Percentiles rank a stretch among this genome's conserved stretches.
phyloP scores from a whole-genome alignment of 257 asterid genomes.

The Solanum pinnatisectum region DNA sequence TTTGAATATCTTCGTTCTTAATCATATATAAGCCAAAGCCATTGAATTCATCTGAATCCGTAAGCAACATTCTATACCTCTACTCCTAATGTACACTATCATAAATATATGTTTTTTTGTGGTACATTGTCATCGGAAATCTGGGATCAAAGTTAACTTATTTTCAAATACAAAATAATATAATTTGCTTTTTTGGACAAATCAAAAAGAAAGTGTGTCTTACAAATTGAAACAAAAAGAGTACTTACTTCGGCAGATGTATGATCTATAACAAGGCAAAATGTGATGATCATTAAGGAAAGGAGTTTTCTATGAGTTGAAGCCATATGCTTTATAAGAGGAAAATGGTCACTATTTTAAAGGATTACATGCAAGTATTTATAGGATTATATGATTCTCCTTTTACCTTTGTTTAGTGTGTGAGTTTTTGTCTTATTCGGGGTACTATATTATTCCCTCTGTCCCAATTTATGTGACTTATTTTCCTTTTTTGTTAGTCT shows the following conservation, averaged over 20 bases:
- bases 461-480: no score
- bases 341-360: background rate
- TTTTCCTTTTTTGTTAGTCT: no score
- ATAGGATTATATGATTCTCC: background rate
- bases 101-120: background rate
- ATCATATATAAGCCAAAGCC: background rate
- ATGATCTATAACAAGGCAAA: constrained; percentile 9
- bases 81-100: background rate
- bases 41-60: background rate
- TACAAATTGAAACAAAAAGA: background rate
- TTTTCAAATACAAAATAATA: no score
- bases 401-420: background rate
- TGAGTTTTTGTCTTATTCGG: background rate
- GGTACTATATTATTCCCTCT: background rate
- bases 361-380: background rate
- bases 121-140: background rate
- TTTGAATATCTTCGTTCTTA: no score
- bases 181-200: no score
- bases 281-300: background rate
- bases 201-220: background rate
- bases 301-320: background rate
- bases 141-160: no score
- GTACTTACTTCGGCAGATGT: constrained; percentile 31
- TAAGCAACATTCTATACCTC: background rate
- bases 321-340: background rate